Base-by-base conservation (phyloP, 257 asterid genomes). In the Schizonepeta tenuifolia region DNA sequence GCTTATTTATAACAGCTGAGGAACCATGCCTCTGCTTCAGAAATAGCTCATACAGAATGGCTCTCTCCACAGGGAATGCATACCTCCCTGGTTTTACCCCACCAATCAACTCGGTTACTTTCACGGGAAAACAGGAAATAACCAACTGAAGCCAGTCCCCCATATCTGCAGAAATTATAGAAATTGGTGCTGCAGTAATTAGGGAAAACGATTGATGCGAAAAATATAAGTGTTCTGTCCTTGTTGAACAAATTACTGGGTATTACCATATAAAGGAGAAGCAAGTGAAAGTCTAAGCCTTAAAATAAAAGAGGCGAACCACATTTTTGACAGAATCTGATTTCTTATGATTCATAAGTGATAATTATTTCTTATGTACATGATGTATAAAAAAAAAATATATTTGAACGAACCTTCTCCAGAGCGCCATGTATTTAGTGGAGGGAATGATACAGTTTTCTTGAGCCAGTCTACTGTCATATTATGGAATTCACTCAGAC, bases 131-230 rank as follows among this genome's bases (percentile, higher is more conserved):
- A 82, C 98, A 92, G 56, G 96, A 82, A 69, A 95, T 78, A 72
- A 84, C 86, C 86, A 95, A 85, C 82, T 79, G 86, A 62, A 95
- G 78, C 98, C 97, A 95, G 79, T 87, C 92, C 82, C 74, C 90
- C 94, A 86, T 90, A 79, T 88, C 99, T 92, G 92, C 81, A 84
- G 41, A 41, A 49, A 70, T 47, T 41, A 64, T 10, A 51, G 61
- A 65, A 49, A 67, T 49, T 13, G 55, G 64, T 47, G 53, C 35
- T 61, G 14, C 62, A 75, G 40, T 67, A 44, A 67, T 14, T 35
- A 46, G 0, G 15, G 50, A 69, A 57, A 67, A 67, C 46, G 18
- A 58, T 41, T 44, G 77, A 65, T 67, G 65, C 36, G 38, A 67
- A 20, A 57, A 65, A 24, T 55, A 63, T 58, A 65, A 33, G 26